Base-by-base conservation (phyloP, 1,284 basidiomycete species). In the Chondrostereum purpureum region DNA sequence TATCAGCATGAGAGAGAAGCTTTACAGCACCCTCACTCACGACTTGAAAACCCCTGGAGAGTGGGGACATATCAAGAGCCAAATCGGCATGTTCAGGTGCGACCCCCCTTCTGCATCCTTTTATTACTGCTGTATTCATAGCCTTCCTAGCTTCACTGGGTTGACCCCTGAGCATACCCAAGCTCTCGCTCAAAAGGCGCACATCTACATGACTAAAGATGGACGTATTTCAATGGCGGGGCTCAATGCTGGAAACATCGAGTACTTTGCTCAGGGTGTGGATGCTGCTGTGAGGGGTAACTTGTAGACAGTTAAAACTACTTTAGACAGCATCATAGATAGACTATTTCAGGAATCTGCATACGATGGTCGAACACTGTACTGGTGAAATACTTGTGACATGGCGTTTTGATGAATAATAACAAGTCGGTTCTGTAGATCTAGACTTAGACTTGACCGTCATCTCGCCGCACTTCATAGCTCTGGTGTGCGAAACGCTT, bases 141-240 rank as follows among this genome's bases (percentile, higher is more conserved):
- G 8, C 17, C 40, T 11, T 43, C 63, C 21, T 24, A 91, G 87
- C 62, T 95, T 91, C 73, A 95, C 92, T 48, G 92, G 92, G 24
- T 66, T 95, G 54, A 85, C 79, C 48, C 73, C 85, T 33, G 75
- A 80, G 37, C 95, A 98, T 64, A 92, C 92, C 57, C 88, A 89
- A 58, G 76, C 75, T 14, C 76, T 99, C 48, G 89, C 93, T 33
- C 81, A 95, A 61, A 90, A 92, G 66, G 92, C 92, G 13, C 90
- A 95, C 65, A 82, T 99, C 58, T 99, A 98, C 73, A 87, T 91
- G 87, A 91, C 88, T 12, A 73, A 78, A 45, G 85, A 90, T 61
- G 92, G 92, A 37, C 86, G 92, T 56, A 93, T 94, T 59, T 93
- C 91, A 39, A 96, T 97, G 92, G 92, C 96, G 53, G 96, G 92